Percentiles rank a stretch among this genome's conserved stretches.
Conservation (phyloP, 139 green algal genomes). For the Spirogloea muscicola region DNA sequence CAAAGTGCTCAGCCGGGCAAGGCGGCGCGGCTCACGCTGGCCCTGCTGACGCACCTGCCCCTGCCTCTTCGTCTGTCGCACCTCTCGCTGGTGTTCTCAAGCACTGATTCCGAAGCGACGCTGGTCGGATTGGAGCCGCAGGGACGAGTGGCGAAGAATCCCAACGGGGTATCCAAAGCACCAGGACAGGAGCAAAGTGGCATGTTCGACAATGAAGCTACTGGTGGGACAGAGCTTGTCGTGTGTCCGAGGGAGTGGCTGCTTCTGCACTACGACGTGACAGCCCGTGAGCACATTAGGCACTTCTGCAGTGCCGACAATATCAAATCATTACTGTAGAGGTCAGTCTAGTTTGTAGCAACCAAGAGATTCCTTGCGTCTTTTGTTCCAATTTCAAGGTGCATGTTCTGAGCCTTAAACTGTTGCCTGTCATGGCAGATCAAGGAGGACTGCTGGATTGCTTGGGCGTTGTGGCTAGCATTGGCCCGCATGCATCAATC, state of each 20-base stretch:
- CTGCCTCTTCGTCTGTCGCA: not conserved
- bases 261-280: not conserved
- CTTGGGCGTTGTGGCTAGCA: not conserved
- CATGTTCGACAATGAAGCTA: not conserved
- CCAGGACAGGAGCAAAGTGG: not conserved
- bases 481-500: not conserved
- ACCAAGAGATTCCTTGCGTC: too few species aligned
- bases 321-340: too few species aligned
- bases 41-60: slow-evolving; percentile 23
- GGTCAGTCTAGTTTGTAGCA: too few species aligned
- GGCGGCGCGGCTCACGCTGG: slow-evolving; percentile 5
- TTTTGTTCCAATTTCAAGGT: too few species aligned
- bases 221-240: not conserved
- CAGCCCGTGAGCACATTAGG: not conserved
- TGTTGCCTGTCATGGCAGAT: not conserved
- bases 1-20: not conserved
- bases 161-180: not conserved
- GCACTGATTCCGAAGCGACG: not conserved
- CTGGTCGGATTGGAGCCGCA: slow-evolving; percentile 2
- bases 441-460: slow-evolving; percentile 9
- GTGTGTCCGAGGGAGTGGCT: slow-evolving; percentile 16
- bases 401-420: too few species aligned
- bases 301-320: not conserved
- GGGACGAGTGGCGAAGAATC: slow-evolving; percentile 1
- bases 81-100: slow-evolving; percentile 11